Conservation (phyloP, 306 rosid species). For the Albizia julibrissin region DNA sequence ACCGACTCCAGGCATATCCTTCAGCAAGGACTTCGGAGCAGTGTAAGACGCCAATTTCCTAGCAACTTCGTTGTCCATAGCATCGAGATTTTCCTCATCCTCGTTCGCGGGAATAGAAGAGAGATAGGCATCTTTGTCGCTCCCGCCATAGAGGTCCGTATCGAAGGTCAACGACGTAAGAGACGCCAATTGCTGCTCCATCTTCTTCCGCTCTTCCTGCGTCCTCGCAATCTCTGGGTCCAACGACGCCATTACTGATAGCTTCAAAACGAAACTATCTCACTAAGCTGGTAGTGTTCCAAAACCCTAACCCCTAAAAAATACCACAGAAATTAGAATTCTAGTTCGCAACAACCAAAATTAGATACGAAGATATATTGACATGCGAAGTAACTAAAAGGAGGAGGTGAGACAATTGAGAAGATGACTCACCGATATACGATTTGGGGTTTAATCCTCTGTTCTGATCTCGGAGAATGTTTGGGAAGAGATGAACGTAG, state of each 20-base stretch:
- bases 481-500: not conserved
- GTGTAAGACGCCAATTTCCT: conserved; percentile 63
- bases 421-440: not conserved
- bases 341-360: not conserved
- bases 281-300: not conserved
- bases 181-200: conserved; percentile 73
- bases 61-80: conserved; percentile 56
- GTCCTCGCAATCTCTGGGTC: conserved; percentile 83
- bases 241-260: conserved; percentile 32
- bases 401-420: not conserved
- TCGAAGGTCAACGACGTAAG: conserved; percentile 60
- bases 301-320: conserved; percentile 16
- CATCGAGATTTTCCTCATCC: conserved; percentile 61
- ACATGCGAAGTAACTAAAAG: not conserved
- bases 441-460: not conserved
- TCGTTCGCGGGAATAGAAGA: conserved; percentile 67
- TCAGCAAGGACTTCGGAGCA: conserved; percentile 61
- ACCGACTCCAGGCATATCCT: conserved; percentile 54
- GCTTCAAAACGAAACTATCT: not conserved
- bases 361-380: not conserved
- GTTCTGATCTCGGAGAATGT: not conserved
- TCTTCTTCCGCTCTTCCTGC: conserved; percentile 69
- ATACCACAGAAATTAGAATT: not conserved
- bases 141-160: conserved; percentile 57
- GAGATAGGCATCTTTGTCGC: conserved; percentile 52